These are phyloP conservation scores for Fonsecaea pedrosoi DNA, from an alignment of 2,329 filamentous ascomycete species.

Conservation along the genomic window DNA sequence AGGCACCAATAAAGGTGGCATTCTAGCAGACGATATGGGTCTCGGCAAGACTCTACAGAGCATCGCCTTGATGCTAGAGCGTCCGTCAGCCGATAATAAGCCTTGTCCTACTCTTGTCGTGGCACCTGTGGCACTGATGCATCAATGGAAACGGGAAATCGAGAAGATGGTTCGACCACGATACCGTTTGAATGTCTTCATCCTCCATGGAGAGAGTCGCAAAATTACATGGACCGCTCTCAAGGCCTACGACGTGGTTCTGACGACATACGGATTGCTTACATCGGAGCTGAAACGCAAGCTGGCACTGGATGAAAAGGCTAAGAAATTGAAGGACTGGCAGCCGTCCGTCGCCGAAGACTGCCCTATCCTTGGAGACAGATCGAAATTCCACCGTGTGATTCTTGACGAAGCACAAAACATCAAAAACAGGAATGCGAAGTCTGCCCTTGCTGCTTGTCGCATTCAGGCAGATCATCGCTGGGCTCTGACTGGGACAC, in stretches of 20 bases:
- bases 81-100: slow-evolving; percentile 64
- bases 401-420: slow-evolving; percentile 81
- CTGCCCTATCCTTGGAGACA: slow-evolving; percentile 66
- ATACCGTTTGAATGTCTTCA: slow-evolving; percentile 68
- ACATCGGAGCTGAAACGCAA: slow-evolving; percentile 70
- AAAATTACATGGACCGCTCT: slow-evolving; percentile 65
- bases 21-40: slow-evolving; percentile 82
- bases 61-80: slow-evolving; percentile 74
- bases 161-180: slow-evolving; percentile 67
- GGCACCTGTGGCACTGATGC: slow-evolving; percentile 77
- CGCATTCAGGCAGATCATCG: slow-evolving; percentile 66
- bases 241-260: slow-evolving; percentile 72
- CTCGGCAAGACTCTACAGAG: slow-evolving; percentile 85
- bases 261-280: slow-evolving; percentile 80
- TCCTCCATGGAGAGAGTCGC: slow-evolving; percentile 71
- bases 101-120: slow-evolving; percentile 81
- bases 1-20: slow-evolving; percentile 74
- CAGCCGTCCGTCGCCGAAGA: slow-evolving; percentile 47
- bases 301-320: slow-evolving; percentile 58
- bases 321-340: slow-evolving; percentile 53
- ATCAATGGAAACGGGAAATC: slow-evolving; percentile 86
- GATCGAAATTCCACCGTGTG: slow-evolving; percentile 70
- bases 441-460: slow-evolving; percentile 66
- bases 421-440: slow-evolving; percentile 76
- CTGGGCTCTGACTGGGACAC: slow-evolving; percentile 80